phyloP scores from a whole-genome alignment of 192 early-diverging fungal species.

The Obelidium mucronatum region DNA sequence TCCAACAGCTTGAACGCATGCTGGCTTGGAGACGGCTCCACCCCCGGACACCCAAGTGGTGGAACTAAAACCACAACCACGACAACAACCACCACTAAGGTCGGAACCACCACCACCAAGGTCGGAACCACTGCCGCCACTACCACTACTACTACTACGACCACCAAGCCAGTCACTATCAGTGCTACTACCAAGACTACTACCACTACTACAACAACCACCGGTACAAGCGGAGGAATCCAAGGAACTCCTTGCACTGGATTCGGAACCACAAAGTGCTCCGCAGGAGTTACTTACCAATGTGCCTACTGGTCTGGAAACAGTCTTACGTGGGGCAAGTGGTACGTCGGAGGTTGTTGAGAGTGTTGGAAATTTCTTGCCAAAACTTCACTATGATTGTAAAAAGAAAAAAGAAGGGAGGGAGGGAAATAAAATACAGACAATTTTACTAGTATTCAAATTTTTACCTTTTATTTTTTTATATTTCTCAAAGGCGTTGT shows the following conservation, averaged over 20 bases:
- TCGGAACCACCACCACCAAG: conserved; percentile 2
- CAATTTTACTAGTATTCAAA: too few relatives aligned
- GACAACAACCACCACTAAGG: background rate
- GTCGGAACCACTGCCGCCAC: background rate
- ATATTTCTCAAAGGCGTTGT: too few relatives aligned
- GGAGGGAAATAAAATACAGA: too few relatives aligned
- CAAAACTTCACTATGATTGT: too few relatives aligned
- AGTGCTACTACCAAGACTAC: background rate
- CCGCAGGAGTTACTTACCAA: background rate
- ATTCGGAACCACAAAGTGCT: background rate
- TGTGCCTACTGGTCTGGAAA: too few relatives aligned
- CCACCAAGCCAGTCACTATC: background rate
- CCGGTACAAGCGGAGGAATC: too few relatives aligned
- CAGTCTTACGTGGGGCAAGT: too few relatives aligned
- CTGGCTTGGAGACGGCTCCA: background rate
- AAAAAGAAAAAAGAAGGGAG: too few relatives aligned
- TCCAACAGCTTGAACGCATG: conserved; percentile 1
- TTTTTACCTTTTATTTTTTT: too few relatives aligned
- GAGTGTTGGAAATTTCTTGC: too few relatives aligned
- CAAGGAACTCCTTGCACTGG: background rate
- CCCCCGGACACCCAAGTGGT: background rate
- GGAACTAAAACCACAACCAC: background rate
- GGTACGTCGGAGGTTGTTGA: too few relatives aligned
- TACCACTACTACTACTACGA: background rate
- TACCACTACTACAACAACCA: too few relatives aligned